Evolutionary conservation across 108 stramenopile species (phyloP), one percentile per base, ranked within the genome.

Genomic region (Bacterosira constricta): DNA sequence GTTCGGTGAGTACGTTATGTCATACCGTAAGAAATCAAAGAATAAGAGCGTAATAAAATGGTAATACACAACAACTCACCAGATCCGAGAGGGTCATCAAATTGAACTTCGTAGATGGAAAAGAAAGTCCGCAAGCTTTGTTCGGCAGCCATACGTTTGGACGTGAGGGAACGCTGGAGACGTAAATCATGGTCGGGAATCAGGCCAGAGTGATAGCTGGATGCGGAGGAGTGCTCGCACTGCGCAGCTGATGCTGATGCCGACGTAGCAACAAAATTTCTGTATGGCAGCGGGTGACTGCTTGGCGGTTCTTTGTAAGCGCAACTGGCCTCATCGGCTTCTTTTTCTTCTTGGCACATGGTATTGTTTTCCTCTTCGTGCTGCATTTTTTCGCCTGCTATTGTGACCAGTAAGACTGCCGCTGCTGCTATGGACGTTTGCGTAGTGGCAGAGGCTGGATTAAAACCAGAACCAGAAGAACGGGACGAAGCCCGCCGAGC

Each of bases 51-150:
- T n/a, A n/a, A n/a, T n/a, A n/a, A n/a, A n/a, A n/a, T n/a, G n/a
- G n/a, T n/a, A n/a, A n/a, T n/a, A n/a, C n/a, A n/a, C n/a, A n/a
- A n/a, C n/a, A n/a, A n/a, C n/a, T n/a, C n/a, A n/a, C 75, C 75
- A 23, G 39, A 44, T 5, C 75, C 75, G 18, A 77, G 66, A 4
- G 76, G 76, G 39, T 77, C 52, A 58, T 77, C 68, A 55, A 77
- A 77, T 32, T 77, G 55, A 12, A 77, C 76, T 68, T 77, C 68
- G 46, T 77, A 77, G n/a, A 69, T 25, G 12, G 46, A 55, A 35
- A 77, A 70, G 63, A 77, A 77, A 6, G 62, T 42, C n/a, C 66
- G 61, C 0, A 21, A 10, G 27, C 45, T 59, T 30, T 63, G 63
- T 37, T 77, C 76, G 30, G 55, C 63, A 13, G 66, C 68, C 76